Percentiles rank a stretch among this genome's conserved stretches.
Conservation (phyloP, 179 eudicot genomes). For the Gypsophila paniculata region DNA sequence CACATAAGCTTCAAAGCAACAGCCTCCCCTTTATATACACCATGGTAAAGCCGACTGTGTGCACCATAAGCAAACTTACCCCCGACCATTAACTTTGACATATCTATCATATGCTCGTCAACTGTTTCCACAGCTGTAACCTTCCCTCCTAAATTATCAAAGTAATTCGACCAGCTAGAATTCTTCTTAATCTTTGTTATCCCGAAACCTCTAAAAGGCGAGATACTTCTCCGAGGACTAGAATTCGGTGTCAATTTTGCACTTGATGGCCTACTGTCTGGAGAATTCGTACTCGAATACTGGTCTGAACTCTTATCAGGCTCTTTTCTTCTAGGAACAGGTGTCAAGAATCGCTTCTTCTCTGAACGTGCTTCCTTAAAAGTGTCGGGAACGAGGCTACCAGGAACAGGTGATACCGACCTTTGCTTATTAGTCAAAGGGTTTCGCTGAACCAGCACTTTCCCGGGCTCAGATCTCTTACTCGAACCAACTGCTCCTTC, state of each 20-base stretch:
- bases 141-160: conserved; percentile 67
- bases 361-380: conserved; percentile 62
- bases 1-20: conserved; percentile 82
- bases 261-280: conserved; percentile 21
- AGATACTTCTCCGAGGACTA: conserved; percentile 46
- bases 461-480: conserved; percentile 21
- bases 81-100: conserved; percentile 68
- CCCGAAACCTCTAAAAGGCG: conserved; percentile 40
- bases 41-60: conserved; percentile 78
- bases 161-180: conserved; percentile 65
- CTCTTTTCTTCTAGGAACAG: conserved; percentile 47
- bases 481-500: conserved; percentile 20
- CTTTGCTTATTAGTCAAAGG: conserved; percentile 51
- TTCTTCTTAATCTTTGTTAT: conserved; percentile 49
- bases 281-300: conserved; percentile 32
- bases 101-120: conserved; percentile 70
- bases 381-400: conserved; percentile 40
- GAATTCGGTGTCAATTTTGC: conserved; percentile 31
- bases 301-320: conserved; percentile 41
- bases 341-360: conserved; percentile 60
- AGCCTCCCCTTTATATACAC: conserved; percentile 63
- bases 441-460: conserved; percentile 34
- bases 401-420: conserved; percentile 59
- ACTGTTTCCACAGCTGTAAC: conserved; percentile 66
- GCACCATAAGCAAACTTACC: conserved; percentile 85